Evolutionary conservation across 23 red algal species (phyloP).

Genomic region (Pyropia haitanensis): DNA sequence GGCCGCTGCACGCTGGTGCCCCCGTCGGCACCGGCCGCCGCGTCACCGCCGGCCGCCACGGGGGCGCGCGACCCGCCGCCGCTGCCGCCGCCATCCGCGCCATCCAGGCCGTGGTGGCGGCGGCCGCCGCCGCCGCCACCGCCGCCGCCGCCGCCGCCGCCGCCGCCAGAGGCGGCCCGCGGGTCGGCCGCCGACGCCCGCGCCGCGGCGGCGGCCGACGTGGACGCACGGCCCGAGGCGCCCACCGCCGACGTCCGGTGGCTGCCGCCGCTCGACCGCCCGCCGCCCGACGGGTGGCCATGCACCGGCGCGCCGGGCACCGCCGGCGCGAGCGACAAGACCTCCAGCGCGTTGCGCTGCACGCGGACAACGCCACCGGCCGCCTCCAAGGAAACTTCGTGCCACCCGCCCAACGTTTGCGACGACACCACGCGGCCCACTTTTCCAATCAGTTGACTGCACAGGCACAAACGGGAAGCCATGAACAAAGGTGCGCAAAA

Average conservation of each 20-base stretch:
- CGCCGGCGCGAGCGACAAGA: conserved; percentile 25
- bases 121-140: no score
- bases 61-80: no score
- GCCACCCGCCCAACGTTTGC: conserved; percentile 81
- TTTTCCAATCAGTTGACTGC: conserved; percentile 31
- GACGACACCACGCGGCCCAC: conserved; percentile 41
- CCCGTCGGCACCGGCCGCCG: no score
- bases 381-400: conserved; percentile 60
- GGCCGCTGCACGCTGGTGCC: no score
- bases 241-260: background rate
- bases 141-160: no score
- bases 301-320: conserved; percentile 1
- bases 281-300: background rate
- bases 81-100: no score
- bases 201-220: no score
- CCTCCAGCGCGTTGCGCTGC: conserved; percentile 77
- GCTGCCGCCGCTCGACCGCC: conserved; percentile 5
- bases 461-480: background rate
- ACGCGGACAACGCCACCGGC: conserved; percentile 58
- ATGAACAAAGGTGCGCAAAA: background rate
- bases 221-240: no score
- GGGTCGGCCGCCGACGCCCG: no score
- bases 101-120: no score
- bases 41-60: no score
- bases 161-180: no score